Evolutionary conservation across 495 filamentous ascomycete genomes (phyloP).

Genomic region (Hypoxylon lienhwacheense): DNA sequence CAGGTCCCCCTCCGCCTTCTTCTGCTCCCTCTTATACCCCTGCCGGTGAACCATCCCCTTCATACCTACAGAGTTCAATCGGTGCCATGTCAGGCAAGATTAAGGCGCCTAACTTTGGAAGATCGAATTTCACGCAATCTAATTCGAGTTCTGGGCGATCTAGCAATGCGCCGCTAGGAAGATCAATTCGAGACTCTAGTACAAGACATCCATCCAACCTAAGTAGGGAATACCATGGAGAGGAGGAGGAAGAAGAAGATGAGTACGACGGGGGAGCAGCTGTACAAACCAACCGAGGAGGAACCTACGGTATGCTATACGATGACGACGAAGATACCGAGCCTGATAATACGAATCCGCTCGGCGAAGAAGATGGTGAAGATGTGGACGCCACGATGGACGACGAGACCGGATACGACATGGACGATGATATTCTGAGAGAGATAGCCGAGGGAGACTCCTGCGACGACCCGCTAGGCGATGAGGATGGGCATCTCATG

Average conservation of each 20-base stretch:
- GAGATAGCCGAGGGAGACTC: constrained; percentile 31
- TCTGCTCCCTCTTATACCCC: constrained; percentile 73
- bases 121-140: constrained; percentile 40
- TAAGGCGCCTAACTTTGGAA: constrained; percentile 50
- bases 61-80: constrained; percentile 67
- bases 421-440: constrained; percentile 30
- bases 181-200: constrained; percentile 47
- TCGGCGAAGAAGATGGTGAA: constrained; percentile 38
- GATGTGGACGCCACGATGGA: constrained; percentile 46
- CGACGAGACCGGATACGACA: constrained; percentile 34
- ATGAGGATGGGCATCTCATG: constrained; percentile 48
- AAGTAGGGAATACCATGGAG: constrained; percentile 42
- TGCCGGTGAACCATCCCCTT: constrained; percentile 65
- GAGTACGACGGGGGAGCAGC: constrained; percentile 27
- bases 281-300: constrained; percentile 38
- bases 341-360: constrained; percentile 23
- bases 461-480: constrained; percentile 27
- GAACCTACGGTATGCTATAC: constrained; percentile 35
- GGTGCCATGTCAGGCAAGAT: constrained; percentile 47
- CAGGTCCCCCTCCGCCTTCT: constrained; percentile 68
- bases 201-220: constrained; percentile 41
- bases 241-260: constrained; percentile 33
- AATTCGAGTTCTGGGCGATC: constrained; percentile 39
- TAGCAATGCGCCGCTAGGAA: constrained; percentile 47
- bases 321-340: constrained; percentile 38